Evolutionary conservation across 2,329 filamentous ascomycete species (phyloP).

Genomic region (Whalleya microplaca): DNA sequence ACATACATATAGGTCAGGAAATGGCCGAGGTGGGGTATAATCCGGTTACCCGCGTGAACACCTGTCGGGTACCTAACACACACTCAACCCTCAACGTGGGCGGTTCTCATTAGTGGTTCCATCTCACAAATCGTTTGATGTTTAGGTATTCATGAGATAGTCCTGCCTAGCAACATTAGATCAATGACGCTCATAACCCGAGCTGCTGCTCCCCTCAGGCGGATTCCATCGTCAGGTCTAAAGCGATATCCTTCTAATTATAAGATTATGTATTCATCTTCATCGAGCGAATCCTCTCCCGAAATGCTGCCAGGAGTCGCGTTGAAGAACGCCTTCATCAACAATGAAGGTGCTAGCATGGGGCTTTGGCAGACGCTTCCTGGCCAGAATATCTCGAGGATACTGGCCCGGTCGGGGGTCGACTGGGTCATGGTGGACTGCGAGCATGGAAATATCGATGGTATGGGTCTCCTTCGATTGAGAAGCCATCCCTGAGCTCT

Average conservation of each 20-base stretch:
- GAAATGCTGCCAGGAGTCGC: constrained; percentile 38
- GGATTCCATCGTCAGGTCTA: constrained; percentile 5
- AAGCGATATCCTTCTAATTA: not conserved
- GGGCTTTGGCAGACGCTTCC: constrained; percentile 69
- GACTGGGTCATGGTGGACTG: constrained; percentile 70
- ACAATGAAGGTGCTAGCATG: constrained; percentile 52
- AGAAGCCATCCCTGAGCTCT: not conserved
- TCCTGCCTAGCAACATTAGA: not conserved
- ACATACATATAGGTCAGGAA: not conserved
- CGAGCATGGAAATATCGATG: constrained; percentile 60
- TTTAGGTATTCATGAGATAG: not conserved
- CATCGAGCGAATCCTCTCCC: constrained; percentile 8
- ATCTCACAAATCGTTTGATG: not conserved
- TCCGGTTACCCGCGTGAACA: not conserved
- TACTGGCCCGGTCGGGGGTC: constrained; percentile 63
- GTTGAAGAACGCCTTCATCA: constrained; percentile 53
- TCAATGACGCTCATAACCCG: constrained; percentile 14
- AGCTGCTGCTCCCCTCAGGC: constrained; percentile 2
- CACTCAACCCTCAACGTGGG: not conserved
- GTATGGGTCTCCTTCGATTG: constrained; percentile 33
- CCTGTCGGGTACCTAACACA: not conserved
- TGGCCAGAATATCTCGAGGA: constrained; percentile 60
- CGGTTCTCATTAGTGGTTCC: constrained; percentile 2
- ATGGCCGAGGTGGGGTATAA: not conserved
- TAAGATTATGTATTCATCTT: not conserved